These are phyloP conservation scores for Paraphaeosphaeria minitans DNA, from an alignment of 2,329 filamentous ascomycete species.

Conservation along the genomic window DNA sequence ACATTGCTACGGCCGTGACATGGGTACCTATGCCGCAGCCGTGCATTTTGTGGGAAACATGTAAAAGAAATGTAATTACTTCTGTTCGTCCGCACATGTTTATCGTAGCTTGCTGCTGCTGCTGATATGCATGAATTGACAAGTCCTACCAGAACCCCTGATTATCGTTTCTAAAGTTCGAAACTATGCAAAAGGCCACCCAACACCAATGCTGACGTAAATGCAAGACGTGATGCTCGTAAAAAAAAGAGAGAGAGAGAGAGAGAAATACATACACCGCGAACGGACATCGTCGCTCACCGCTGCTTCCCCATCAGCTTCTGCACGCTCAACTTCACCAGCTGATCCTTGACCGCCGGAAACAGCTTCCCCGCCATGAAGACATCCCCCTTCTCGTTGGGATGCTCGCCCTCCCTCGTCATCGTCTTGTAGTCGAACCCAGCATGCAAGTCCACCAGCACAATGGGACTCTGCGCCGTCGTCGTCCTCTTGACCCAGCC, in stretches of 20 bases:
- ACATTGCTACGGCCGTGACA: background rate
- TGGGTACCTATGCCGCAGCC: background rate
- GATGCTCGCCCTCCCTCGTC: conserved; percentile 43
- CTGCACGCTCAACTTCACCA: background rate
- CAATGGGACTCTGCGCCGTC: conserved; percentile 30
- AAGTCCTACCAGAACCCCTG: background rate
- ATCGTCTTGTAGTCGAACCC: conserved; percentile 38
- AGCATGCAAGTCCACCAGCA: conserved; percentile 36
- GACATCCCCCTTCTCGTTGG: conserved; percentile 35
- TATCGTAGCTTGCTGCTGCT: background rate
- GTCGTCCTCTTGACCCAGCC: conserved; percentile 20
- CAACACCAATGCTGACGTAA: background rate
- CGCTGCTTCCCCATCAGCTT: conserved; percentile 2
- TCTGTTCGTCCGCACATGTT: conserved; percentile 10
- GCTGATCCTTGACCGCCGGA: conserved; percentile 18
- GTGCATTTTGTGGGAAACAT: background rate
- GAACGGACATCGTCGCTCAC: background rate
- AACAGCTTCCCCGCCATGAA: conserved; percentile 40
- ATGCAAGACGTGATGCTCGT: background rate
- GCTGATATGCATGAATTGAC: background rate
- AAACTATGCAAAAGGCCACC: background rate
- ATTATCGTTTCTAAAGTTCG: background rate
- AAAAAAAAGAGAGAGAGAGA: no score
- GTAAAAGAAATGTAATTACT: conserved; percentile 23
- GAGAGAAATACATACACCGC: background rate